A percentile compares a stretch with the other conserved stretches of the same genome.
These are phyloP conservation scores for Geotrichum reessii DNA, from an alignment of 1,139 yeast genomes.

Conservation along the genomic window DNA sequence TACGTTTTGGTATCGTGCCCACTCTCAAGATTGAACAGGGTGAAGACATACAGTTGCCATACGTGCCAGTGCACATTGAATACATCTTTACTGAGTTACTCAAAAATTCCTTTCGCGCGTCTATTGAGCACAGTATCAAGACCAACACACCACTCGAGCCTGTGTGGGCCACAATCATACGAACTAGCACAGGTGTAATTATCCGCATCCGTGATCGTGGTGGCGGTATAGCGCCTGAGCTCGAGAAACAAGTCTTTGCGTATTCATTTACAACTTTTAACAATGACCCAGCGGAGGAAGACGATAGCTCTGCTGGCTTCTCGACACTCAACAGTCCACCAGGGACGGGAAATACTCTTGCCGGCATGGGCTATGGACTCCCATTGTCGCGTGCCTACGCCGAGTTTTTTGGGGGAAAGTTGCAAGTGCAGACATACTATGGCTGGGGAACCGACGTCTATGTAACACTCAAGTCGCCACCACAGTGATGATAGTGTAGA, in stretches of 20 bases:
- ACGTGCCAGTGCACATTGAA: slow-evolving; percentile 80
- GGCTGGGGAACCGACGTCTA: slow-evolving; percentile 87
- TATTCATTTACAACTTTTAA: slow-evolving; percentile 74
- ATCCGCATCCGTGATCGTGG: slow-evolving; percentile 81
- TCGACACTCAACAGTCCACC: slow-evolving; percentile 60
- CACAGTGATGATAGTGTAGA: background rate
- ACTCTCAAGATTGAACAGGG: slow-evolving; percentile 43
- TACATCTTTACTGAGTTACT: slow-evolving; percentile 81
- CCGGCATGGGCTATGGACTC: slow-evolving; percentile 95
- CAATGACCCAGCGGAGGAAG: slow-evolving; percentile 17
- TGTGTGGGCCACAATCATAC: slow-evolving; percentile 61
- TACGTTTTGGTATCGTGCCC: slow-evolving; percentile 75
- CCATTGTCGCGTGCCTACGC: slow-evolving; percentile 76
- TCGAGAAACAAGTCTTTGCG: slow-evolving; percentile 65
- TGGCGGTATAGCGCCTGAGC: slow-evolving; percentile 71
- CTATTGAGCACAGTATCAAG: slow-evolving; percentile 52
- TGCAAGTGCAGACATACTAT: slow-evolving; percentile 70
- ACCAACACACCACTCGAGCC: slow-evolving; percentile 42
- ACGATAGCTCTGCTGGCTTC: slow-evolving; percentile 47
- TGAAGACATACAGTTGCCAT: slow-evolving; percentile 53
- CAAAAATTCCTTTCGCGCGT: slow-evolving; percentile 82
- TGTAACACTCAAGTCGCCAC: slow-evolving; percentile 45
- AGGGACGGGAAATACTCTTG: slow-evolving; percentile 71
- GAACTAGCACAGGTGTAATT: slow-evolving; percentile 41
- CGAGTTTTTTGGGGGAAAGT: slow-evolving; percentile 66